Conservation (phyloP, 2,329 filamentous ascomycete species). For the Rhinocladiella similis region DNA sequence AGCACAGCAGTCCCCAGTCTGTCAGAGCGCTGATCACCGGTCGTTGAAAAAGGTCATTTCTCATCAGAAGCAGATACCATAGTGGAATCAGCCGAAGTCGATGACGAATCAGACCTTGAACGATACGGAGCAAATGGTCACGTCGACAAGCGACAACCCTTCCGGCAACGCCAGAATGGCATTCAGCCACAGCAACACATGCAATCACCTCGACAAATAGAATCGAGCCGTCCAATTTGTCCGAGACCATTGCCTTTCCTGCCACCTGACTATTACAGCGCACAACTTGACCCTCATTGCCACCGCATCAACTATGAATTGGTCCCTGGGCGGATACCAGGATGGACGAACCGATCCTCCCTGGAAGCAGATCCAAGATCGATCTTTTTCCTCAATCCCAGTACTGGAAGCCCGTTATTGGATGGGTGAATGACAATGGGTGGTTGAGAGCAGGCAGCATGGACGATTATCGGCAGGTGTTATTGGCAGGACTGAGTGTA, state of each 20-base stretch:
- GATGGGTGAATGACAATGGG: neutral
- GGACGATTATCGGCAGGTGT: neutral
- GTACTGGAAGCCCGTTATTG: neutral
- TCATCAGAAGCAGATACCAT: conserved; percentile 24
- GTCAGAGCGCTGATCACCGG: conserved; percentile 27
- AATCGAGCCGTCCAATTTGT: neutral
- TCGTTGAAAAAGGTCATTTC: conserved; percentile 23
- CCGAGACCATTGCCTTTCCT: neutral
- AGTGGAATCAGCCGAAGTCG: conserved; percentile 9
- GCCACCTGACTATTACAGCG: neutral
- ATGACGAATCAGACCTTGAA: conserved; percentile 19
- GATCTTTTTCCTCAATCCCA: neutral
- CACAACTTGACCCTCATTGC: neutral
- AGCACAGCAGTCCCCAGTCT: conserved; percentile 8
- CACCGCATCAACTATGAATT: neutral
- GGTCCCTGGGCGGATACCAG: neutral
- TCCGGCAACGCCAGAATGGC: neutral
- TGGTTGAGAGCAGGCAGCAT: neutral
- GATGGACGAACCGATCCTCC: neutral
- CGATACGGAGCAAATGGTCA: conserved; percentile 19
- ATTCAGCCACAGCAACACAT: neutral
- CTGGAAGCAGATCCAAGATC: neutral
- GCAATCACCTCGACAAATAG: neutral
- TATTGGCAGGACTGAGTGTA: neutral
- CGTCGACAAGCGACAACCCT: conserved; percentile 15